Percentiles rank a stretch among this genome's conserved stretches.
Evolutionary conservation across 495 filamentous ascomycete species (phyloP).

Genomic region (Penicillium macrosclerotiorum): DNA sequence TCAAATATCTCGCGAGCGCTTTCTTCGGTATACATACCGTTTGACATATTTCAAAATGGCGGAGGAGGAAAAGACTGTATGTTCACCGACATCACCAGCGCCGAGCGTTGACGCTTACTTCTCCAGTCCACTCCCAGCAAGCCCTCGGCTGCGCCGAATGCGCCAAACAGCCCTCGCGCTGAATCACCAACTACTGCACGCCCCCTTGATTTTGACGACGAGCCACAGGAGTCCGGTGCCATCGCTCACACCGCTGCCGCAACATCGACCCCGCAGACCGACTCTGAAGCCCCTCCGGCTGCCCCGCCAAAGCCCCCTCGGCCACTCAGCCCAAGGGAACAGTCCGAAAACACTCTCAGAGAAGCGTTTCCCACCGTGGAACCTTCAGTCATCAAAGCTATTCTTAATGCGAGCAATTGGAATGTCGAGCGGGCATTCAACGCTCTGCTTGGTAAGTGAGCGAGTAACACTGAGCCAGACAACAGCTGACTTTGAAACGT

Average conservation of each 20-base stretch:
- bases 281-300: slow-evolving; percentile 54
- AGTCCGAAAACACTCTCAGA: slow-evolving; percentile 83
- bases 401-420: slow-evolving; percentile 80
- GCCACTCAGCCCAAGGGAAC: slow-evolving; percentile 73
- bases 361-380: slow-evolving; percentile 94
- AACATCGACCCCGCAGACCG: slow-evolving; percentile 12
- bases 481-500: slow-evolving; percentile 3
- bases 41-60: slow-evolving; percentile 28
- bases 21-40: background rate
- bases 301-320: slow-evolving; percentile 86
- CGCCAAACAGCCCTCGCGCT: slow-evolving; percentile 43
- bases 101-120: slow-evolving; percentile 21
- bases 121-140: slow-evolving; percentile 35
- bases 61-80: slow-evolving; percentile 41
- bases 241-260: slow-evolving; percentile 21
- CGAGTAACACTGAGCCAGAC: background rate
- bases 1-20: background rate
- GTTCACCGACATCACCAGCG: slow-evolving; percentile 15
- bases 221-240: slow-evolving; percentile 62
- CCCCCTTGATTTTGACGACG: slow-evolving; percentile 84
- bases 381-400: slow-evolving; percentile 76
- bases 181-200: slow-evolving; percentile 85
- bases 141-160: slow-evolving; percentile 23
- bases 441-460: slow-evolving; percentile 73
- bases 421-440: slow-evolving; percentile 94